Evolutionary conservation across 2,329 filamentous ascomycete species (phyloP).

Genomic region (Aphanoascus verrucosus): DNA sequence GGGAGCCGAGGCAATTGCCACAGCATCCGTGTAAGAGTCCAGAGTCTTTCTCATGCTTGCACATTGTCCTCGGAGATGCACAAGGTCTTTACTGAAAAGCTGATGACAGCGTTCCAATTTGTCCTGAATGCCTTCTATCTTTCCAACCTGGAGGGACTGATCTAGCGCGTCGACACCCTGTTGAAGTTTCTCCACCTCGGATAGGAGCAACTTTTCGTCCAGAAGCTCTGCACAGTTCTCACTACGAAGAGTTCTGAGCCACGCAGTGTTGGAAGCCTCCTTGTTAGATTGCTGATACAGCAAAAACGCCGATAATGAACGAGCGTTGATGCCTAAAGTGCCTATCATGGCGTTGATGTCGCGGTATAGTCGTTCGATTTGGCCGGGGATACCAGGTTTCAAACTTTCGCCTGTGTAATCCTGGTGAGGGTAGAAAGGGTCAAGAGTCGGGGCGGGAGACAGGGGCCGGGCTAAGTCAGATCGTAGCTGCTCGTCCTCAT

Average conservation of each 20-base stretch:
- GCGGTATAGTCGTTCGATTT: conserved; percentile 41
- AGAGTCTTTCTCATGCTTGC: conserved; percentile 71
- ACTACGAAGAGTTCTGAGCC: conserved; percentile 32
- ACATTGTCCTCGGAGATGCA: conserved; percentile 61
- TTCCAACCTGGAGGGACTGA: conserved; percentile 54
- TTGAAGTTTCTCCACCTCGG: conserved; percentile 61
- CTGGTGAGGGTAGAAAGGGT: conserved; percentile 41
- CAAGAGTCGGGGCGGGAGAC: conserved; percentile 35
- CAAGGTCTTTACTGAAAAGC: conserved; percentile 51
- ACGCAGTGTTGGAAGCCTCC: conserved; percentile 43
- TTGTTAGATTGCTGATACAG: conserved; percentile 34
- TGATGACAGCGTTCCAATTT: conserved; percentile 60
- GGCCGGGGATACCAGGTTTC: conserved; percentile 40
- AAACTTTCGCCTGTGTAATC: conserved; percentile 35
- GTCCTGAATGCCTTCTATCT: conserved; percentile 55
- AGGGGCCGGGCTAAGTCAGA: conserved; percentile 36
- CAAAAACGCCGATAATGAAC: conserved; percentile 51
- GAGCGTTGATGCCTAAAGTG: conserved; percentile 74
- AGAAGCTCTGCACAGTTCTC: conserved; percentile 56
- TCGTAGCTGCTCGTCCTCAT: conserved; percentile 40
- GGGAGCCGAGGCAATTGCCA: conserved; percentile 57
- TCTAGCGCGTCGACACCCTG: conserved; percentile 55
- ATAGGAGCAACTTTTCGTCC: conserved; percentile 60
- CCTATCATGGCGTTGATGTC: conserved; percentile 73
- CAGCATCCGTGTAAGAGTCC: conserved; percentile 56